Conservation (phyloP, 1,284 basidiomycete genomes). For the Leccinum discolor region DNA sequence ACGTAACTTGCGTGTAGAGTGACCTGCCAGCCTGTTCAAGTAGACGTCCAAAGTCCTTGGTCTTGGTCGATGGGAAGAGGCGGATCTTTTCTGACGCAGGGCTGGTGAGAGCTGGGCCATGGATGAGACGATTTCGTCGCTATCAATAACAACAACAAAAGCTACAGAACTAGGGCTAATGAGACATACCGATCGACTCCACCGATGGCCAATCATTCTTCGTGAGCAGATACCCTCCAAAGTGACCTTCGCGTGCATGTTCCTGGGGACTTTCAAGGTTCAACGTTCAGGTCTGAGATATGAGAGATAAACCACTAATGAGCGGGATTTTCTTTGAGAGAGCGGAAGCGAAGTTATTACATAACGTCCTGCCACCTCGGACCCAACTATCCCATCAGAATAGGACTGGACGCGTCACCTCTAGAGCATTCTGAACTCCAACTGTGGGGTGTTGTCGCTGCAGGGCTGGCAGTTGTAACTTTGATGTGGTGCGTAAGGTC, state of each 20-base stretch:
- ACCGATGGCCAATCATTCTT: constrained; percentile 73
- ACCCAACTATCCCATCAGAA: constrained; percentile 66
- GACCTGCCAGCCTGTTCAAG: constrained; percentile 65
- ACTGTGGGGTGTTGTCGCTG: too few species aligned
- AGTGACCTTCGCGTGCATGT: constrained; percentile 64
- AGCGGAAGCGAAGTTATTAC: constrained; percentile 18
- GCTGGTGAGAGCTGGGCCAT: constrained; percentile 59
- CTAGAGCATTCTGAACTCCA: too few species aligned
- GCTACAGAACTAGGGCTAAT: background rate
- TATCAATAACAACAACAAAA: background rate
- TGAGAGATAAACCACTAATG: constrained; percentile 12
- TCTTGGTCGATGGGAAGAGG: constrained; percentile 49
- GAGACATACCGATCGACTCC: constrained; percentile 52
- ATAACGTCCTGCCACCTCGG: background rate
- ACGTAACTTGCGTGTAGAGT: constrained; percentile 74
- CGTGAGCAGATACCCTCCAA: constrained; percentile 71
- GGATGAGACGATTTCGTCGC: constrained; percentile 43
- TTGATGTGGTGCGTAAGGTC: too few species aligned
- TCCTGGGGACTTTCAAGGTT: constrained; percentile 70
- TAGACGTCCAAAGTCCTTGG: constrained; percentile 53
- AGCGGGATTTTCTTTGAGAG: background rate
- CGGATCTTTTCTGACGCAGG: constrained; percentile 69
- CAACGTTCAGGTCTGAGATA: constrained; percentile 44
- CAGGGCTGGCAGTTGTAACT: too few species aligned
- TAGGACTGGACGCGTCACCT: constrained; percentile 46